Percentiles rank a stretch among this genome's conserved stretches.
phyloP scores from a whole-genome alignment of 148 eudicot genomes.

The Silene uniflora region DNA sequence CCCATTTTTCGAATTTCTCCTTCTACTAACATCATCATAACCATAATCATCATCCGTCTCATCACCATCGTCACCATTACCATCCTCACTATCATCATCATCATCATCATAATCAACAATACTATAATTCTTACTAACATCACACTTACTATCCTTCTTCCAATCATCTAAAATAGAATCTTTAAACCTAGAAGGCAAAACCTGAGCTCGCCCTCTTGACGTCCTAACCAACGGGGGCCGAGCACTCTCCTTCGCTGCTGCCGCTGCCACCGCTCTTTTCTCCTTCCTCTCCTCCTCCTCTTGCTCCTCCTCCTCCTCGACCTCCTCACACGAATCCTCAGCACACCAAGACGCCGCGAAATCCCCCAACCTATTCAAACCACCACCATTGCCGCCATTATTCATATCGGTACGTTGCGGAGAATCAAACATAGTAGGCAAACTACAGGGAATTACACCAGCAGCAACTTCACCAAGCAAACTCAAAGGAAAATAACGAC shows the following conservation, averaged over 20 bases:
- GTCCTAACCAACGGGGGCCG: conserved; percentile 79
- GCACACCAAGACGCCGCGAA: conserved; percentile 36
- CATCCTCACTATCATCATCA: background rate
- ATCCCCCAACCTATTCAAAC: conserved; percentile 16
- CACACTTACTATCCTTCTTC: conserved; percentile 71
- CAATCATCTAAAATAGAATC: conserved; percentile 94
- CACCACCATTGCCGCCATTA: conserved; percentile 26
- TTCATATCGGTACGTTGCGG: conserved; percentile 17
- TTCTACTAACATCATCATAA: conserved; percentile 23
- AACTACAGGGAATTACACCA: conserved; percentile 58
- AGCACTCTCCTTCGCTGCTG: conserved; percentile 28
- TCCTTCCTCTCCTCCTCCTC: conserved; percentile 7
- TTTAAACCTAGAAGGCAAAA: conserved; percentile 79
- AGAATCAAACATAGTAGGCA: conserved; percentile 25
- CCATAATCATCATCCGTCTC: conserved; percentile 20
- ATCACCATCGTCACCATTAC: conserved; percentile 12
- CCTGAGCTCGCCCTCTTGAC: conserved; percentile 89
- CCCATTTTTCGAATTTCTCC: conserved; percentile 36
- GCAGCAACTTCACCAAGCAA: conserved; percentile 64
- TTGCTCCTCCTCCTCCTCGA: conserved; percentile 30
- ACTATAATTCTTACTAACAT: conserved; percentile 33
- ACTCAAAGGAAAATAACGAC: conserved; percentile 60
- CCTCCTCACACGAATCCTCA: conserved; percentile 31
- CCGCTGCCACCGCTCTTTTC: conserved; percentile 13
- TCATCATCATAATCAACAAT: conserved; percentile 17